Evolutionary conservation across 2,329 filamentous ascomycete species (phyloP), one percentile per base, ranked within the genome.

Genomic region (Colletotrichum eleusines): DNA sequence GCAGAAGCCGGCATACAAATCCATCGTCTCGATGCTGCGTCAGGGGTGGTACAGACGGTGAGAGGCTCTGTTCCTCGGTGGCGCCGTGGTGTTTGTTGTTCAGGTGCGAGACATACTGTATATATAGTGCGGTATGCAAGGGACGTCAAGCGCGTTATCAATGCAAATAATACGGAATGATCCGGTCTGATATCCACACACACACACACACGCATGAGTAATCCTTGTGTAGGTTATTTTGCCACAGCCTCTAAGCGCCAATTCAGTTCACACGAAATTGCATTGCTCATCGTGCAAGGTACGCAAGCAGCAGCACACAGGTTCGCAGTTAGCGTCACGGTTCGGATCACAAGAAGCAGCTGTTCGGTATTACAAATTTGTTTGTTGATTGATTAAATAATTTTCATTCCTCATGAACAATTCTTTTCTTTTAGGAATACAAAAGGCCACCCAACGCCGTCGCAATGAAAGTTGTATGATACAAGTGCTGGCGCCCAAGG

Each of bases 1-100:
- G 72, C 82, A 86, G 44, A 89, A 89, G 82, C 73, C 83, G 3
- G 84, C 84, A 2, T 88, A 88, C 75, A 84, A 78, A 57, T 83
- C 84, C 61, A 80, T 86, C 55, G 81, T 80, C 66, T 74, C 76
- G 46, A 78, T 77, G 44, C 75, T 84, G 31, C 18, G 14, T 9
- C 35, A 23, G 26, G 28, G 23, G 20, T 35, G 6, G 48, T 9
- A 33, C 5, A 16, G 31, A 18, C 18, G 6, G 5, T 20, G 9
- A 53, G 11, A 6, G 7, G 16, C 28, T 2, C 26, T 28, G 20
- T 12, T 40, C 14, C 14, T 16, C 5, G 38, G 18, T 40, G 14
- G 14, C 38, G 38, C 35, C 16, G 14, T 42, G 12, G 11, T 2
- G 16, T n/a, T n/a, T n/a, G n/a, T n/a, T n/a, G n/a, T n/a, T n/a